A percentile compares a stretch with the other conserved stretches of the same genome.
phyloP scores from a whole-genome alignment of 352 stramenopile genomes.

The Pythium dissimile region DNA sequence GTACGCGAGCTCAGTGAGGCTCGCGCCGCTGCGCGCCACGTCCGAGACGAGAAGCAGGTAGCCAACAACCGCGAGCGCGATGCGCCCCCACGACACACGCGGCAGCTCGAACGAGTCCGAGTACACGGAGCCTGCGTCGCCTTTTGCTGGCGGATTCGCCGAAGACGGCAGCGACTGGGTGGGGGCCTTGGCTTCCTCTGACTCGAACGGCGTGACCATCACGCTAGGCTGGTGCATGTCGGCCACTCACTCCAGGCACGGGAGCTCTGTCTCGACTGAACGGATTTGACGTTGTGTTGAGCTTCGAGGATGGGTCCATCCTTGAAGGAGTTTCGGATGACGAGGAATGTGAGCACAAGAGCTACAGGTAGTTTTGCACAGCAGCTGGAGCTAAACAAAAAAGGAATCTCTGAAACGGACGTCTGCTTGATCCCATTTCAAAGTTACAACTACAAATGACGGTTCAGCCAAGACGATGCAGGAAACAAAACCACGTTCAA shows the following conservation, averaged over 20 bases:
- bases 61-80: conserved; percentile 15
- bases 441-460: no score
- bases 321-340: no score
- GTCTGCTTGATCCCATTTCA: no score
- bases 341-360: no score
- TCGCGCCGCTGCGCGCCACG: conserved; percentile 17
- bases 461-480: no score
- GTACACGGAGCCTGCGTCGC: conserved; percentile 7
- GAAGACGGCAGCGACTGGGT: neutral
- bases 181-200: neutral
- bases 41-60: conserved; percentile 26
- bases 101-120: conserved; percentile 20
- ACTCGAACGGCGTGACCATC: conserved; percentile 1
- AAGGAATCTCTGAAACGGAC: no score
- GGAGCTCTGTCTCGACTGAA: no score
- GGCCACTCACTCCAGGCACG: no score
- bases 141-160: neutral
- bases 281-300: neutral
- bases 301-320: no score
- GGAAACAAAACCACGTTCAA: no score
- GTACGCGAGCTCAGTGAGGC: conserved; percentile 19
- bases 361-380: no score
- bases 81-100: conserved; percentile 8
- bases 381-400: no score
- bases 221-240: neutral